phyloP scores from a whole-genome alignment of 179 eudicot genomes.

The Silene coronaria region DNA sequence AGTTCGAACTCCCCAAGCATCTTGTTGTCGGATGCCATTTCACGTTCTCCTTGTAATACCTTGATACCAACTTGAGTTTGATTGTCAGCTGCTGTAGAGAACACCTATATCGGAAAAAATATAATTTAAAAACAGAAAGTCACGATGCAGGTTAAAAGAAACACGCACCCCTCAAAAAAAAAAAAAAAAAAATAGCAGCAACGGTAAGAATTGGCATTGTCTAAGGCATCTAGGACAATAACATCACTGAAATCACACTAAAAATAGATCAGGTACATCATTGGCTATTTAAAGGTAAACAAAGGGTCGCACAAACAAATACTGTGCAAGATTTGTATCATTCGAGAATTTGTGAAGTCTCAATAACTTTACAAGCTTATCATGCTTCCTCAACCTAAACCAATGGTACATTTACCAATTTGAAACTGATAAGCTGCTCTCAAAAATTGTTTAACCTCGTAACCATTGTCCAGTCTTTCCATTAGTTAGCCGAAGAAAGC shows the following conservation, averaged over 20 bases:
- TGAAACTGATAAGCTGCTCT: neutral
- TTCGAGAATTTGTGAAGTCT: no score
- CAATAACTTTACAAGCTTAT: no score
- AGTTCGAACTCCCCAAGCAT: constrained; percentile 76
- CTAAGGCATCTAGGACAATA: neutral
- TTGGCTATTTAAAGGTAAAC: no score
- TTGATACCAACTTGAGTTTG: constrained; percentile 85
- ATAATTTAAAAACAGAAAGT: no score
- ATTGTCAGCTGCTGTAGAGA: constrained; percentile 90
- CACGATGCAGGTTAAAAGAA: no score
- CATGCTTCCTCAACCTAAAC: neutral
- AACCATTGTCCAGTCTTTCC: neutral
- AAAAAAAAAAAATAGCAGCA: neutral
- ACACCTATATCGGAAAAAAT: constrained; percentile 40
- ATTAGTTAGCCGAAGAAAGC: neutral
- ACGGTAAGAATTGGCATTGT: neutral
- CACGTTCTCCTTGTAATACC: constrained; percentile 87
- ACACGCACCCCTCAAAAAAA: no score
- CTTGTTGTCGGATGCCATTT: constrained; percentile 87
- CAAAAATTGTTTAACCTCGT: neutral
- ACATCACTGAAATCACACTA: neutral
- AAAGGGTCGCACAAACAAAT: no score
- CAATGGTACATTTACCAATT: neutral
- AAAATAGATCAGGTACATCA: neutral
- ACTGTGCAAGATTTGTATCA: no score